Evolutionary conservation across 2,329 filamentous ascomycete species (phyloP).

Genomic region (Microsporum audouinii): DNA sequence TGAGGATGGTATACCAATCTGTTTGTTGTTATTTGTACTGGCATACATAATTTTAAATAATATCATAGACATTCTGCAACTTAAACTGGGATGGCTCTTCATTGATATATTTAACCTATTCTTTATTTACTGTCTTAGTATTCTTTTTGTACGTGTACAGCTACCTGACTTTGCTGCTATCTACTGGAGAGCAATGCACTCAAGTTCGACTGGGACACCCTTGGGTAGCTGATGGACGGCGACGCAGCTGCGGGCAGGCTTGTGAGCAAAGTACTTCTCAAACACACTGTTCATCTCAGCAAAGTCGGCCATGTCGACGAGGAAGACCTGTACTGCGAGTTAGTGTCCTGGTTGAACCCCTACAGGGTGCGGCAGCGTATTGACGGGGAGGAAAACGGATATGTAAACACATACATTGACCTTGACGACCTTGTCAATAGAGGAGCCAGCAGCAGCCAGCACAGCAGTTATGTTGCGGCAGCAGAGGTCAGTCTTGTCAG

Average conservation of each 20-base stretch:
- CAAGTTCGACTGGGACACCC: slow-evolving; percentile 54
- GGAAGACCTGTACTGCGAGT: slow-evolving; percentile 50
- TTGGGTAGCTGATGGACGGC: slow-evolving; percentile 53
- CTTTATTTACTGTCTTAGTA: background rate
- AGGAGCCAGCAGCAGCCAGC: slow-evolving; percentile 67
- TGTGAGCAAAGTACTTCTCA: slow-evolving; percentile 56
- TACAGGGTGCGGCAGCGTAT: background rate
- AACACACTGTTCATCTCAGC: slow-evolving; percentile 66
- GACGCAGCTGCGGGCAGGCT: slow-evolving; percentile 53
- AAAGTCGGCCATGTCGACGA: slow-evolving; percentile 85
- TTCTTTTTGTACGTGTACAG: background rate
- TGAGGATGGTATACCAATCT: background rate
- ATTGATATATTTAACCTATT: background rate
- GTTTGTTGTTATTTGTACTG: background rate
- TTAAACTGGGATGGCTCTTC: background rate
- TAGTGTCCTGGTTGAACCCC: background rate
- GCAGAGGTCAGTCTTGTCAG: slow-evolving; percentile 58
- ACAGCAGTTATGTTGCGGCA: slow-evolving; percentile 76
- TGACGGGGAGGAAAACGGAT: too few species aligned
- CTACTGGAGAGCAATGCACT: slow-evolving; percentile 46
- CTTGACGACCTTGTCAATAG: slow-evolving; percentile 73
- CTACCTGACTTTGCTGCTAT: background rate
- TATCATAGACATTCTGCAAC: background rate
- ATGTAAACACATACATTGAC: slow-evolving; percentile 44
- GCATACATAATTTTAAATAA: background rate